These are phyloP conservation scores for Gossypium aridum DNA, from an alignment of 441 rosid species.

Conservation along the genomic window DNA sequence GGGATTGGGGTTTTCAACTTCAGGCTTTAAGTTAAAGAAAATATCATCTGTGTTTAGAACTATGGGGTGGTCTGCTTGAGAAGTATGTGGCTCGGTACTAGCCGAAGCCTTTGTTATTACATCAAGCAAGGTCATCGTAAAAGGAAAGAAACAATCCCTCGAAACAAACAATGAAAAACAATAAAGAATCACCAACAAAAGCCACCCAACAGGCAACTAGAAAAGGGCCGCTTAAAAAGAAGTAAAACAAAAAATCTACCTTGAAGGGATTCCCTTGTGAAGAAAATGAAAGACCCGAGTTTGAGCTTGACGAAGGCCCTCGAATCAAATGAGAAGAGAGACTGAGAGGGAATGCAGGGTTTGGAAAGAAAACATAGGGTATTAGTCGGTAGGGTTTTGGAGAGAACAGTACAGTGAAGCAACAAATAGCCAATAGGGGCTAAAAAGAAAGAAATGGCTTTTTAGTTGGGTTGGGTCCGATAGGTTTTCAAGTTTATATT, in stretches of 20 bases:
- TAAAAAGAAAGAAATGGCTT: too few relatives aligned
- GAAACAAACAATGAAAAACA: not conserved
- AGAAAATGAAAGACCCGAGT: not conserved
- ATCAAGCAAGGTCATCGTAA: slow-evolving; percentile 74
- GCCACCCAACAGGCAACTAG: not conserved
- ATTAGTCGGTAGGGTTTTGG: not conserved
- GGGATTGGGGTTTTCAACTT: slow-evolving; percentile 36
- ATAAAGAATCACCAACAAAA: not conserved
- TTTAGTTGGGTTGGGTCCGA: not conserved
- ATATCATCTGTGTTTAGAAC: slow-evolving; percentile 46
- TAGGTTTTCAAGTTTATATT: not conserved
- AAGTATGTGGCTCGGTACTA: slow-evolving; percentile 19
- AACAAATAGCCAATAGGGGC: not conserved
- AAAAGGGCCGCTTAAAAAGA: not conserved
- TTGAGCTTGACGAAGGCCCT: not conserved
- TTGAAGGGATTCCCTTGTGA: not conserved
- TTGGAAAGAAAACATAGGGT: not conserved
- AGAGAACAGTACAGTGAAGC: not conserved
- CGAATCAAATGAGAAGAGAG: not conserved
- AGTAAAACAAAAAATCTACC: not conserved
- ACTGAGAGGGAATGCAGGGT: not conserved
- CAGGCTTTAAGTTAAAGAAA: slow-evolving; percentile 56
- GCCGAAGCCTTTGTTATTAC: slow-evolving; percentile 51
- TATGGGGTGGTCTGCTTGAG: slow-evolving; percentile 50
- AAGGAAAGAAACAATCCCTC: not conserved